Evolutionary conservation across 129 eudicot genomes (phyloP).

Genomic region (Apium graveolens): DNA sequence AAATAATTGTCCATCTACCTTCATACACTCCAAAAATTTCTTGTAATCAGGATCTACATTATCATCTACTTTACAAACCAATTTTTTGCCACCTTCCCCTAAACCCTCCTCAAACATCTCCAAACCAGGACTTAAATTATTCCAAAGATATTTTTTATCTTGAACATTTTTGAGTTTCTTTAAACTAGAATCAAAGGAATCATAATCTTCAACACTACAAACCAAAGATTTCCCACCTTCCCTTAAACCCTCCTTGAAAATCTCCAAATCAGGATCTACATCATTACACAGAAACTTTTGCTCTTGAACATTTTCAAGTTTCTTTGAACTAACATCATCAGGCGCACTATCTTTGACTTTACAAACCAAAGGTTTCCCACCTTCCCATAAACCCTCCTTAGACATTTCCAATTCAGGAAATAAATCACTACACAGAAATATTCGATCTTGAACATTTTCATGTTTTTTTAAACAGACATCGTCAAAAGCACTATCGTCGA

Average conservation of each 20-base stretch:
- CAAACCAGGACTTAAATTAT: not conserved
- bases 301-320: not conserved
- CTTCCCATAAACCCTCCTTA: not conserved
- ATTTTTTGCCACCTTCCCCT: not conserved
- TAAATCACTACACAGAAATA: not conserved
- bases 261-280: not conserved
- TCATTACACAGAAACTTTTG: not conserved
- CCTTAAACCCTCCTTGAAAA: not conserved
- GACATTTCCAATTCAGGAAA: not conserved
- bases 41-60: not conserved
- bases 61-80: not conserved
- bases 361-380: not conserved
- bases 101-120: not conserved
- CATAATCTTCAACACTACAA: not conserved
- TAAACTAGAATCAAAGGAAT: not conserved
- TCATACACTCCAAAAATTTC: not conserved
- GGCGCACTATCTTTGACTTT: not conserved
- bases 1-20: not conserved
- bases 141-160: not conserved
- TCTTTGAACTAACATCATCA: not conserved
- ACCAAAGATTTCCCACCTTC: not conserved
- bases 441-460: not conserved
- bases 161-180: not conserved
- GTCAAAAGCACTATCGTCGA: not conserved
- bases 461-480: not conserved